Base-by-base conservation (phyloP, 192 early-diverging fungal genomes). In the Phlyctochytrium planicorne region DNA sequence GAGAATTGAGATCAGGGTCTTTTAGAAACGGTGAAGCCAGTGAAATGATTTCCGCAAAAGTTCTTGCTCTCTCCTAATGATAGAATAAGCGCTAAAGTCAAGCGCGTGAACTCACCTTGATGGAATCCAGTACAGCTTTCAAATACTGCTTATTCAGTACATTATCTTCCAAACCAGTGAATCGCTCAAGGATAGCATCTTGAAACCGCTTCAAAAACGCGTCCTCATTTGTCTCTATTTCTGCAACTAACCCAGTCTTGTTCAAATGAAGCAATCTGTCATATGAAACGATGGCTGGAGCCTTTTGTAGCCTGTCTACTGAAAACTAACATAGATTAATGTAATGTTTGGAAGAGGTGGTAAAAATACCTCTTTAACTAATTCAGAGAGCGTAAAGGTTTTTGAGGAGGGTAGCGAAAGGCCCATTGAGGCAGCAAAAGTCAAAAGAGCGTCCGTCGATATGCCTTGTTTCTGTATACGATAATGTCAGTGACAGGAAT, bases 381-480 rank as follows among this genome's bases (percentile, higher is more conserved):
- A n/a, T 79, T 52, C 62, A 93, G 72, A 27, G 83, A 77, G 67
- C 85, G 88, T 1, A 94, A 73, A 47, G 91, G 89, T 36, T 90
- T 83, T 1, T 79, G 68, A 0, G 72, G 63, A 23, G 75, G 77
- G 1, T 86, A 79, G 2, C 83, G 82, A 92, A 93, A 96, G n/a
- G 32, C 95, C 94, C 20, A 96, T 70, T 31, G 93, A 77, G 2
- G 92, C 94, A 2, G 90, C 87, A 75, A 94, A 96, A 75, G 95
- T 98, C 27, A 91, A 81, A 10, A 98, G 73, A 0, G 94, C 89
- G 67, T 91, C 86, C 0, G 94, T 91, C 20, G 93, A 73, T 67
- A 93, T 95, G 1, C 95, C 93, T 27, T 84, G 86, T 52, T 87
- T 74, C 82, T 84, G 30, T 2, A 52, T 36, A 47, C 35, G 10